Evolutionary conservation across 2,329 filamentous ascomycete genomes (phyloP), one percentile per base, ranked within the genome.

Genomic region (Samsoniella hepiali): DNA sequence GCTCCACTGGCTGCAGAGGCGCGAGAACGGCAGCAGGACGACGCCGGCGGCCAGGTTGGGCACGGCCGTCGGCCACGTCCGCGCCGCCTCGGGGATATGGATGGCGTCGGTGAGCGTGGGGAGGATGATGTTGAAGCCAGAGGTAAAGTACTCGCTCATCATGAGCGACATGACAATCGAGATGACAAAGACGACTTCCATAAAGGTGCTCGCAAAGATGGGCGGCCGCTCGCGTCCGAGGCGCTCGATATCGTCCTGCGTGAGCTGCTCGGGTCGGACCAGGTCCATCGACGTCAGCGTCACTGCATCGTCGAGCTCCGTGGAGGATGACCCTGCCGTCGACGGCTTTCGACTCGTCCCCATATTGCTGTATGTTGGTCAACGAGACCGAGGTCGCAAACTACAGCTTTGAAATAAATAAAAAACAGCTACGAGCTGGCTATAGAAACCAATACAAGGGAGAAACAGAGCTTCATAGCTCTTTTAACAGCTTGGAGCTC

Each of bases 91-190:
- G 0, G 89, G 85, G 49, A 93, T 91, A 42, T 84, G 63, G 3
- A 93, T 79, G 2, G 84, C 80, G 27, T 73, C 69, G n/a, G 84
- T 78, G 4, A 93, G 73, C 0, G 84, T 84, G 1, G 90, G 90
- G 0, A 91, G 75, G 40, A 93, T 84, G 53, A 65, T 63, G 58
- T 67, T 65, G 64, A 67, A 65, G 42, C 65, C 65, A 13, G 54
- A 61, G 27, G 65, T 65, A 34, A 65, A 64, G 59, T 64, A 67
- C 58, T 67, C 65, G 64, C 61, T 58, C 62, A 58, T 58, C 62
- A 59, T 64, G 29, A 56, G 64, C 15, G 63, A 64, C 44, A 58
- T 38, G 44, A 64, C 63, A 29, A 64, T 58, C 34, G 63, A 44
- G 8, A 34, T 40, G 45, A 64, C 81, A 69, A 88, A 89, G 5